Evolutionary conservation across 805 yeast species (phyloP).

Genomic region (Wickerhamiella allomyrinae): DNA sequence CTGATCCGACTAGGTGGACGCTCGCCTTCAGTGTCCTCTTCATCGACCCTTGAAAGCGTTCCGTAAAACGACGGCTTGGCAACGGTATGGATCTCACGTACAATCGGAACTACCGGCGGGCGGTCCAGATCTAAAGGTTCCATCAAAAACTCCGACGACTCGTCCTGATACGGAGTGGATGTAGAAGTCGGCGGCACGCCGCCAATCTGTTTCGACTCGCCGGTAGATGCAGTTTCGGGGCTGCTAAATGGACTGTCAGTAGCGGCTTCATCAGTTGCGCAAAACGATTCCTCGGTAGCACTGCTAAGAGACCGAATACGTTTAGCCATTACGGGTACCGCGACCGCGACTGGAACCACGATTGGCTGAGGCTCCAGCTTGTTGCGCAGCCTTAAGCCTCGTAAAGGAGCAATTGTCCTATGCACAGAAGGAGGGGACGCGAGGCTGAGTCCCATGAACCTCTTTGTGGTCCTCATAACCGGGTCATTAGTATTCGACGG

Average conservation of each 20-base stretch:
- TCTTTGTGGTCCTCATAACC: neutral
- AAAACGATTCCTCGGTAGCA: neutral
- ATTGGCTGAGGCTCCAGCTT: neutral
- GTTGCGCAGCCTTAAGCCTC: neutral
- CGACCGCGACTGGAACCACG: neutral
- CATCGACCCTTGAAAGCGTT: neutral
- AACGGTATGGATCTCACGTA: neutral
- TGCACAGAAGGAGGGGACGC: neutral
- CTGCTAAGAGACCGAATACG: neutral
- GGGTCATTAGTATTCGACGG: too few relatives aligned
- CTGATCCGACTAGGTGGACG: neutral
- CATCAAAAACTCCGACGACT: too few relatives aligned
- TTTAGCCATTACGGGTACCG: too few relatives aligned
- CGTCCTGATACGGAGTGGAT: too few relatives aligned
- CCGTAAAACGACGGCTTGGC: too few relatives aligned
- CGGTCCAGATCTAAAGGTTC: neutral
- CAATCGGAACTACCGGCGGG: neutral
- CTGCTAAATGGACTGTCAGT: neutral
- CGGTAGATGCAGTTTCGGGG: neutral
- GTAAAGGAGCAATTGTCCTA: neutral
- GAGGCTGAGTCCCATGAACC: neutral
- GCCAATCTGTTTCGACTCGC: too few relatives aligned
- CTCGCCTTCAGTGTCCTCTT: neutral
- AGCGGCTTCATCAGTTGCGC: neutral
- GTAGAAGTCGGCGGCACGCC: too few relatives aligned